Evolutionary conservation across 805 yeast genomes (phyloP), one percentile per base, ranked within the genome.

Genomic region (Vanderwaltozyma tropicalis): DNA sequence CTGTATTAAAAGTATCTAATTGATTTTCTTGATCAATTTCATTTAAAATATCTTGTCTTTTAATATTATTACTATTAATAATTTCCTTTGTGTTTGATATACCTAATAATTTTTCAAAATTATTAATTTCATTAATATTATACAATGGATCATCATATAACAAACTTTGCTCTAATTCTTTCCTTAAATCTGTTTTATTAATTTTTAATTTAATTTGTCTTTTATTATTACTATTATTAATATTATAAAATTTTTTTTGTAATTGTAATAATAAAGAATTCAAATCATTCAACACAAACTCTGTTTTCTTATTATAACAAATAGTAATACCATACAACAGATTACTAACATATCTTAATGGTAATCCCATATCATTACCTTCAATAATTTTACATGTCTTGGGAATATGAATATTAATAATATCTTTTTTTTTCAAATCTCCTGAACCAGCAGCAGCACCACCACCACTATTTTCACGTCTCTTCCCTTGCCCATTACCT

Each of bases 291-390:
- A 57, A 36, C 12, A 59, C 50, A 41, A 46, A 59, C 20, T 54
- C 60, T 2, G 59, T 50, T 35, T 59, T 56, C 31, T 49, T 47
- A 18, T 50, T 47, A 35, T 57, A 56, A 32, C 63, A 59, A 3
- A 59, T 38, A 6, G 60, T 45, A 2, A 59, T 53, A 9, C 63
- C 63, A 39, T 51, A 59, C 15, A 59, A 28, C 12, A 59, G 35
- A 28, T 47, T 53, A 0, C 61, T 54, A 1, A 55, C 47, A 11
- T 57, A 52, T 25, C 56, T 46, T 31, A 59, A 39, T 6, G 62
- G 49, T 13, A 56, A 31, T 1, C 47, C 41, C 11, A 31, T 26
- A 7, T 46, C 49, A 21, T 42, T 45, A 5, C 43, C 32, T 20
- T 50, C 43, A 13, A 57, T 48, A 1, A 45, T 41, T 17, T 45